Evolutionary conservation across 1,284 basidiomycete species (phyloP).

Genomic region (Marasmius oreades): DNA sequence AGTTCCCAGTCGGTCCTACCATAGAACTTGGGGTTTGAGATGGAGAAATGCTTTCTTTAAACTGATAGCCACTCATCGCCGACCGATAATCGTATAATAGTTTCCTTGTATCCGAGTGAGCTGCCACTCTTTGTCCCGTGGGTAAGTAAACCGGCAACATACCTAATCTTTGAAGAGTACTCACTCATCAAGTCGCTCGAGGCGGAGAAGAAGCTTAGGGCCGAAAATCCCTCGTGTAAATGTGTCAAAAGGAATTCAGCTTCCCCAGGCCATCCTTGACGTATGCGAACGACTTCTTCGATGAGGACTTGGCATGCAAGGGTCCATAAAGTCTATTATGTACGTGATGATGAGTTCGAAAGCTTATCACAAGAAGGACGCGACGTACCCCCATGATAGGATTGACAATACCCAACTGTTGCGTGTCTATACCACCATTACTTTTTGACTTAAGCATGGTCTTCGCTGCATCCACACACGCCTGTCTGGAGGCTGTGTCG

Average conservation of each 20-base stretch:
- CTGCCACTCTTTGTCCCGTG: slow-evolving; percentile 35
- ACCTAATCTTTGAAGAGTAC: slow-evolving; percentile 21
- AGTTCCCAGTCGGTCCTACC: no score
- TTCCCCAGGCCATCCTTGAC: slow-evolving; percentile 26
- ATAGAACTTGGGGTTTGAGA: not conserved
- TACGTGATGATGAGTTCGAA: slow-evolving; percentile 7
- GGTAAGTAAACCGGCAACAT: slow-evolving; percentile 8
- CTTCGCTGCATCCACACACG: slow-evolving; percentile 37
- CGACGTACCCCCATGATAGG: slow-evolving; percentile 45
- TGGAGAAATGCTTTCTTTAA: not conserved
- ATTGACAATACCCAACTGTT: slow-evolving; percentile 35
- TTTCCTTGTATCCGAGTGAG: slow-evolving; percentile 33
- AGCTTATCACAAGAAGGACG: slow-evolving; percentile 4
- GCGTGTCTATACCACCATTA: slow-evolving; percentile 30
- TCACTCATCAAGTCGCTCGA: slow-evolving; percentile 37
- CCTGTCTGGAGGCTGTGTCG: slow-evolving; percentile 33
- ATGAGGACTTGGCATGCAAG: slow-evolving; percentile 39
- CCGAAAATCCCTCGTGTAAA: slow-evolving; percentile 31
- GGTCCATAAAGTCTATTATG: slow-evolving; percentile 38
- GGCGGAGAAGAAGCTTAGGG: slow-evolving; percentile 34
- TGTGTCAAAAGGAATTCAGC: slow-evolving; percentile 35
- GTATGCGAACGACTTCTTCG: slow-evolving; percentile 36
- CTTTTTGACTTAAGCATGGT: slow-evolving; percentile 30
- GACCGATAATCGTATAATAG: not conserved
- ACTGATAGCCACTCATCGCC: not conserved